phyloP scores from a whole-genome alignment of 2,329 filamentous ascomycete genomes.

The Neofusicoccum sp. region DNA sequence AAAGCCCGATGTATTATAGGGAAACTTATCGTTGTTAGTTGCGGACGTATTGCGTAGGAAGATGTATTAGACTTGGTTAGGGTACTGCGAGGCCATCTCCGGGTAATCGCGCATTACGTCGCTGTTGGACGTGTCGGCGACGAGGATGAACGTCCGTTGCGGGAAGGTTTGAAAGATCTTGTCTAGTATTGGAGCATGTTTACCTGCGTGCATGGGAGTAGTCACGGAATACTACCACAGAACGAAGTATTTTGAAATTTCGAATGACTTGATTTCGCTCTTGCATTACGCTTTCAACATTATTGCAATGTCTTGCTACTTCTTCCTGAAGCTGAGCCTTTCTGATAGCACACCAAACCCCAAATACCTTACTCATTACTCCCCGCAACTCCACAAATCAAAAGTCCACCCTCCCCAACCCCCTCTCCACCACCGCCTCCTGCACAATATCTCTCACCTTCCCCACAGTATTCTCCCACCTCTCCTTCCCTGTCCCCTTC shows the following conservation, averaged over 20 bases:
- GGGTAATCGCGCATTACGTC: slow-evolving; percentile 64
- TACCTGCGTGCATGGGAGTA: no score
- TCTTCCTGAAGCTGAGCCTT: no score
- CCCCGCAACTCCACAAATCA: no score
- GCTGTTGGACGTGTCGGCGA: slow-evolving; percentile 73
- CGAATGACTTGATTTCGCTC: no score
- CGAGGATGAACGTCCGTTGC: slow-evolving; percentile 69
- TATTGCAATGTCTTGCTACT: no score
- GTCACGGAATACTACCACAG: no score
- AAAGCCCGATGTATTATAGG: slow-evolving; percentile 73
- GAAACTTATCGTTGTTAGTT: slow-evolving; percentile 70
- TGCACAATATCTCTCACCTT: slow-evolving; percentile 43
- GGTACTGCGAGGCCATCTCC: slow-evolving; percentile 62
- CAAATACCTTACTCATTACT: no score
- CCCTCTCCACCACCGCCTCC: slow-evolving; percentile 43
- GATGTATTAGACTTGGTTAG: slow-evolving; percentile 73
- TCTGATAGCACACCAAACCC: no score
- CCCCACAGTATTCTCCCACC: slow-evolving; percentile 39
- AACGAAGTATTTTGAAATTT: no score
- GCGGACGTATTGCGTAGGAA: slow-evolving; percentile 71
- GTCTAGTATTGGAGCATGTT: no score
- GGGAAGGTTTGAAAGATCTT: slow-evolving; percentile 76
- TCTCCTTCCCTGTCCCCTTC: slow-evolving; percentile 18
- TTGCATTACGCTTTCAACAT: no score
- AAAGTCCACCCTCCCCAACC: slow-evolving; percentile 47